Base-by-base conservation (phyloP, 139 green algal species). In the Edaphochlamys debaryana region DNA sequence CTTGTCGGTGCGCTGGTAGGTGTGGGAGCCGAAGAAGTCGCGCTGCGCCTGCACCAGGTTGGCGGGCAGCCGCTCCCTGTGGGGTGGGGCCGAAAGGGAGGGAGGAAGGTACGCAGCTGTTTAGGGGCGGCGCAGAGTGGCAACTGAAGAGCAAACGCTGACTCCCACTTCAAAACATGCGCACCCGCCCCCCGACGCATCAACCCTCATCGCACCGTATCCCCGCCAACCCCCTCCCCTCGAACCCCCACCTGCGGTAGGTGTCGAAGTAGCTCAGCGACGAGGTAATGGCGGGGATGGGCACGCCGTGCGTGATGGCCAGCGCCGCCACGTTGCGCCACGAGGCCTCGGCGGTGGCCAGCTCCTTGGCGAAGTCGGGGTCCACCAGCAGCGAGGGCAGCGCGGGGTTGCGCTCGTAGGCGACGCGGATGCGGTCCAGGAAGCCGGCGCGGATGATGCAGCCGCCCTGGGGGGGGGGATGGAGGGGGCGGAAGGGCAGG, bases 381-480 rank as follows among this genome's bases (percentile, higher is more conserved):
- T 99, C 96, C 62, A 99, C 45, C 62, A 99, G 87, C 85, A 99
- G 82, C 56, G 69, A 94, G 52, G 94, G 82, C 67, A 99, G 92
- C 37, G 90, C 82, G 0, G 95, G 83, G 91, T 99, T 89, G 60
- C 90, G 88, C 85, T 92, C 81, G 90, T 98, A 99, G 25, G 94
- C 97, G 82, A 95, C 79, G 86, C 97, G 97, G 92, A 99, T 99
- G 84, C 95, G 91, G 87, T 99, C 95, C 64, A 99, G 87, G 93
- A 99, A 99, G 8, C 75, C 87, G 23, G 97, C 96, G 63, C 98
- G 95, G 91, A 99, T 99, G 89, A 99, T 99, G 94, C 98, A 99
- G 63, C 97, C 97, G 77, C 97, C 97, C 95, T 99, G 95, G 32
- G 45, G 34, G 30, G 32, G 17, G 66, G 32, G 15, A 30, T 13